These are phyloP conservation scores for Podaxis carcinomalis DNA, from an alignment of 768 basidiomycete genomes.

Conservation along the genomic window DNA sequence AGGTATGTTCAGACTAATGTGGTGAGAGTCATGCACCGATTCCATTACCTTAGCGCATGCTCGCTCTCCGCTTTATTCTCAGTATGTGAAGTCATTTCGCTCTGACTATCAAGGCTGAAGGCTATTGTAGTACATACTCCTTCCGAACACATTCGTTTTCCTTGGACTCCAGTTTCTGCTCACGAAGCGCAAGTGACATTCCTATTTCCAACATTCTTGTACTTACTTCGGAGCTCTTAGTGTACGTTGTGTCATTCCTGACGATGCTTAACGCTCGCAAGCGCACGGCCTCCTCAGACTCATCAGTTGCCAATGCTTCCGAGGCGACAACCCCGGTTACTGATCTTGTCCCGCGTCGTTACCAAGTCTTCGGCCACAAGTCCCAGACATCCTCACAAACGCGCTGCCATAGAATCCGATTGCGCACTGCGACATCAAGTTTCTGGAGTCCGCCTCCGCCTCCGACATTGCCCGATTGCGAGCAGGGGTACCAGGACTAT, in stretches of 20 bases:
- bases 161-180: constrained; percentile 37
- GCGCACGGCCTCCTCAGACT: constrained; percentile 10
- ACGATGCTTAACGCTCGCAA: constrained; percentile 43
- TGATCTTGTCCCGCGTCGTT: background rate
- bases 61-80: constrained; percentile 40
- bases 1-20: constrained; percentile 20
- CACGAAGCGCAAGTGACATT: constrained; percentile 34
- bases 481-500: constrained; percentile 1
- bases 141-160: constrained; percentile 41
- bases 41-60: constrained; percentile 29
- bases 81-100: constrained; percentile 20
- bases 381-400: constrained; percentile 4
- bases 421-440: constrained; percentile 15
- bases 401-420: constrained; percentile 7
- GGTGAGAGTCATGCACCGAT: background rate
- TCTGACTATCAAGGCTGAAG: background rate
- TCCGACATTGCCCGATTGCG: background rate
- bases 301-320: background rate
- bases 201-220: background rate
- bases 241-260: constrained; percentile 46
- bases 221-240: constrained; percentile 20
- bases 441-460: constrained; percentile 19
- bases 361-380: background rate
- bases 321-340: background rate
- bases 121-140: constrained; percentile 31